Evolutionary conservation across 805 yeast genomes (phyloP).

Genomic region (Tetrapisispora nanseiensis): DNA sequence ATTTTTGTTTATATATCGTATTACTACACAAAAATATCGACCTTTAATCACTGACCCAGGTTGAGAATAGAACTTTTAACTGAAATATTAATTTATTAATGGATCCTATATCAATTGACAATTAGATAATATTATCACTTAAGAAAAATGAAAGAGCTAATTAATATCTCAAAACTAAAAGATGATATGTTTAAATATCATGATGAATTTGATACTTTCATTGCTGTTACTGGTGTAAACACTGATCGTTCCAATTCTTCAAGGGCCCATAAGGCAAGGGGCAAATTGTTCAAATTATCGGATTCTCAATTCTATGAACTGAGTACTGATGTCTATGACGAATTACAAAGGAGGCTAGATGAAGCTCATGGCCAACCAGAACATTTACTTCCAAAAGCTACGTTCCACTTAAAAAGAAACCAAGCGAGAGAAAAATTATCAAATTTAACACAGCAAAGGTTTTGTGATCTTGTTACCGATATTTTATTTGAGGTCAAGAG

Average conservation of each 20-base stretch:
- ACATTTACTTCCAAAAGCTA: slow-evolving; percentile 55
- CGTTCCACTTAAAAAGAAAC: slow-evolving; percentile 87
- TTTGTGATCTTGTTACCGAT: slow-evolving; percentile 85
- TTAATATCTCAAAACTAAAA: slow-evolving; percentile 6
- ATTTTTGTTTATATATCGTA: no score
- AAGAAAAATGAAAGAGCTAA: background rate
- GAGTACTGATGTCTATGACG: slow-evolving; percentile 91
- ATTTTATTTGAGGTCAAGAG: slow-evolving; percentile 80
- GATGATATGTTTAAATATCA: slow-evolving; percentile 21
- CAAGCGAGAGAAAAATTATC: slow-evolving; percentile 91
- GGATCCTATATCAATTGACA: no score
- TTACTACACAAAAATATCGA: no score
- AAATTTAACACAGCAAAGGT: slow-evolving; percentile 68
- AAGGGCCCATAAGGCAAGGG: slow-evolving; percentile 74
- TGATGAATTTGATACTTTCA: slow-evolving; percentile 20
- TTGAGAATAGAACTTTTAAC: no score
- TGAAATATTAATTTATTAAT: no score
- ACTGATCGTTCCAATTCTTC: slow-evolving; percentile 29
- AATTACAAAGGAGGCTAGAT: slow-evolving; percentile 66
- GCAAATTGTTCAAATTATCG: slow-evolving; percentile 72
- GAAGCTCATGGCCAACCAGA: slow-evolving; percentile 51
- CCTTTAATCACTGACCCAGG: no score
- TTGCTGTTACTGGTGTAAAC: slow-evolving; percentile 21
- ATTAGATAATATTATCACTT: no score
- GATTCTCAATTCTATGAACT: slow-evolving; percentile 78